Evolutionary conservation across 495 filamentous ascomycete genomes (phyloP).

Genomic region (Podospora conica): DNA sequence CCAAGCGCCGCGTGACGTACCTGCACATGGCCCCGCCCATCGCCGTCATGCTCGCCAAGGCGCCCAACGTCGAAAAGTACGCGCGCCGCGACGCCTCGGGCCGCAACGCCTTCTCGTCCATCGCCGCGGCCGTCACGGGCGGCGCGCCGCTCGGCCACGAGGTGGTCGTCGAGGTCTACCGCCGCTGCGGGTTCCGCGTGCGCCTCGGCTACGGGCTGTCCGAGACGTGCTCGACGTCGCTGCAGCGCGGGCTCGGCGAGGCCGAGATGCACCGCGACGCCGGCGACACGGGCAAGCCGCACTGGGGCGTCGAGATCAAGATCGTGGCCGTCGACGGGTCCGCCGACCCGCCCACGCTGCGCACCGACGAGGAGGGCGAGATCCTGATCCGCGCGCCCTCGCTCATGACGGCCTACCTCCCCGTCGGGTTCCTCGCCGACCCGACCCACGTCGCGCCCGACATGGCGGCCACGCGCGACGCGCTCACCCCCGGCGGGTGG

Average conservation of each 20-base stretch:
- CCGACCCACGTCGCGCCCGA: slow-evolving; percentile 3
- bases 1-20: slow-evolving; percentile 49
- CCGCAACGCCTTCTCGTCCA: slow-evolving; percentile 15
- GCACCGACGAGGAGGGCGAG: slow-evolving; percentile 52
- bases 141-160: slow-evolving; percentile 62
- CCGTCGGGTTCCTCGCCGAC: slow-evolving; percentile 20
- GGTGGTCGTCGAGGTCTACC: slow-evolving; percentile 55
- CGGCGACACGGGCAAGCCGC: slow-evolving; percentile 52
- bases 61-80: slow-evolving; percentile 56
- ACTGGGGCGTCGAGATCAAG: slow-evolving; percentile 51
- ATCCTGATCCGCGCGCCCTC: slow-evolving; percentile 51
- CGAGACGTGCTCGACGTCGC: slow-evolving; percentile 58
- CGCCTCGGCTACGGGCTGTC: slow-evolving; percentile 68
- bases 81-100: slow-evolving; percentile 45
- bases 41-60: slow-evolving; percentile 59
- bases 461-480: slow-evolving; percentile 49
- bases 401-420: slow-evolving; percentile 51
- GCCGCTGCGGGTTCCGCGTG: slow-evolving; percentile 59
- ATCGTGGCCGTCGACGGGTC: slow-evolving; percentile 41
- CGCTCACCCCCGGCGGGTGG: slow-evolving; percentile 55
- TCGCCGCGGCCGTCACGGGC: slow-evolving; percentile 35
- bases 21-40: slow-evolving; percentile 65
- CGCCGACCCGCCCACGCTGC: slow-evolving; percentile 36
- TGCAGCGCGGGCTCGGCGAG: slow-evolving; percentile 48
- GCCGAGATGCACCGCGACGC: slow-evolving; percentile 52